phyloP scores from a whole-genome alignment of 257 asterid species.

The Fraxinus quadrangulata region DNA sequence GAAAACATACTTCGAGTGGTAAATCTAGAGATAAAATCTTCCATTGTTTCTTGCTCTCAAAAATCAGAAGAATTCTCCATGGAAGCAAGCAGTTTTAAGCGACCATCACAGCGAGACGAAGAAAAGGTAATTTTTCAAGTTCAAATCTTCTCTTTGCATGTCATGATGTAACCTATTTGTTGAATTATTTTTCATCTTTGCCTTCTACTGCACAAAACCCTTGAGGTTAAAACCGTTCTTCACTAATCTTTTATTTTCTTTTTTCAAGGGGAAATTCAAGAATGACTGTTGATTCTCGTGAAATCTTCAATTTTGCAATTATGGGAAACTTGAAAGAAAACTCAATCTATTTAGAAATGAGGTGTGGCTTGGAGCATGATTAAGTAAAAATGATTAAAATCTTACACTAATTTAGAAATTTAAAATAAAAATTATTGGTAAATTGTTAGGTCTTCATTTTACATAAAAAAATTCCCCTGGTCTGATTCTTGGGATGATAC shows the following conservation, averaged over 20 bases:
- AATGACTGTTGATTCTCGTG: background rate
- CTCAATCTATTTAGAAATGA: no score
- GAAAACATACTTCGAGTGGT: no score
- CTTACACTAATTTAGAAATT: no score
- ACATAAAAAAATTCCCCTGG: no score
- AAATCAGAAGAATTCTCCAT: background rate
- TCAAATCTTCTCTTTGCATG: background rate
- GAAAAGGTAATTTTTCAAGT: background rate
- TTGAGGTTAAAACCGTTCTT: background rate
- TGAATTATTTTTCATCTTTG: background rate
- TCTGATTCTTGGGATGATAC: no score
- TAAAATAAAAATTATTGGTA: no score
- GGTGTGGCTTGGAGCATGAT: no score
- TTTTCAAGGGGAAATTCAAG: background rate
- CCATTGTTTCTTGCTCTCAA: background rate
- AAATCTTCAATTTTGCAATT: no score
- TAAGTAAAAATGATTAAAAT: no score
- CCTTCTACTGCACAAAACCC: background rate
- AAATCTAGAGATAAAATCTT: background rate
- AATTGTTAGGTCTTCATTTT: no score
- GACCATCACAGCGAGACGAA: background rate
- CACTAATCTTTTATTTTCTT: no score
- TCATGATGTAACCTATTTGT: background rate
- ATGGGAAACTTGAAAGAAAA: no score
- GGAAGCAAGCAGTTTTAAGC: background rate